phyloP scores from a whole-genome alignment of 208 protist species.

The Trypanosomatidae sp. region DNA sequence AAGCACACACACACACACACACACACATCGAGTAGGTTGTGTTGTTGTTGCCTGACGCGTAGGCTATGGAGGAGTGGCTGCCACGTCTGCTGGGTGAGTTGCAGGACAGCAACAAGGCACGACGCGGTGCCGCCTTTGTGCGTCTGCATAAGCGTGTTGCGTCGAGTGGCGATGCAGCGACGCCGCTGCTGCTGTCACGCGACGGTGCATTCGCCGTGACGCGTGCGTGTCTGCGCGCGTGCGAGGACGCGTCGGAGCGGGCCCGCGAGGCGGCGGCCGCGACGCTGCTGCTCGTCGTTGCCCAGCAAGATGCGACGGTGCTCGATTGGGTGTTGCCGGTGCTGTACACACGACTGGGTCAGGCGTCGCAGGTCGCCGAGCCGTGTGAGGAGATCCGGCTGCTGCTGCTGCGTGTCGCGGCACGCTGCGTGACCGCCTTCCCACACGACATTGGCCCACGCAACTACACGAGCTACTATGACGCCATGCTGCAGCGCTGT shows the following conservation, averaged over 20 bases:
- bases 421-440: conserved; percentile 63
- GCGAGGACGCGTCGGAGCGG: conserved; percentile 66
- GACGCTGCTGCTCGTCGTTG: conserved; percentile 22
- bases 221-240: conserved; percentile 41
- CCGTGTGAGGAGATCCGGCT: conserved; percentile 76
- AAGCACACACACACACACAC: conserved; percentile 3
- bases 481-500: conserved; percentile 76
- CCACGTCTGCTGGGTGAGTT: conserved; percentile 67
- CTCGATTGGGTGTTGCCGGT: conserved; percentile 85
- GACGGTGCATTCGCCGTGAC: conserved; percentile 44
- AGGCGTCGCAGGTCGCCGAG: conserved; percentile 44
- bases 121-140: conserved; percentile 51
- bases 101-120: conserved; percentile 45
- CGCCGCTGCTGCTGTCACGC: conserved; percentile 3
- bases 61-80: conserved; percentile 36
- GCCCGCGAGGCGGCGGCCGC: conserved; percentile 63
- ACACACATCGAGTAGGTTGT: not conserved
- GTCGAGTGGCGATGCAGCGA: not conserved
- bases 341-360: conserved; percentile 69
- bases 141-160: conserved; percentile 25
- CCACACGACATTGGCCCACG: conserved; percentile 78
- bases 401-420: conserved; percentile 39
- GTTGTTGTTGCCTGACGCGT: no score
- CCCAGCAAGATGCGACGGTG: conserved; percentile 25
- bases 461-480: conserved; percentile 84